These are phyloP conservation scores for Epichloe amarillans DNA, from an alignment of 2,329 filamentous ascomycete genomes.

Conservation along the genomic window DNA sequence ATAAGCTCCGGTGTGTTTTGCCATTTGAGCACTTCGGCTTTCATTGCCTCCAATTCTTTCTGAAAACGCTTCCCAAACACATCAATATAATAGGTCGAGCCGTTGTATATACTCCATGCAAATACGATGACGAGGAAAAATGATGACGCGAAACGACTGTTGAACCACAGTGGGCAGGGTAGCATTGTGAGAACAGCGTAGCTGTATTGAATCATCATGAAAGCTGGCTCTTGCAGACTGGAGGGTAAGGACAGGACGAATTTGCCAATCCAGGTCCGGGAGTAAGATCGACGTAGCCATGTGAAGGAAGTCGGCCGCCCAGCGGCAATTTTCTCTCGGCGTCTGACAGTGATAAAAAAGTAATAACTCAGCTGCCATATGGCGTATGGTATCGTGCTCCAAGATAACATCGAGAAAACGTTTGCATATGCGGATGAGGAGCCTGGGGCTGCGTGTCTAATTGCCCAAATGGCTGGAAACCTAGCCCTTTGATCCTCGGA, in stretches of 20 bases:
- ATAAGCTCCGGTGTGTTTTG: constrained; percentile 46
- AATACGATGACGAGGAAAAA: constrained; percentile 73
- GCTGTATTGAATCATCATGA: constrained; percentile 89
- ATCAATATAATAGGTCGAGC: constrained; percentile 95
- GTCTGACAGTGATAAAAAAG: constrained; percentile 91
- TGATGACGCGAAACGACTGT: constrained; percentile 67
- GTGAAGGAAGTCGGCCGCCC: constrained; percentile 94
- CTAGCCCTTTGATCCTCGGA: constrained; percentile 49
- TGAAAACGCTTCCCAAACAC: constrained; percentile 95
- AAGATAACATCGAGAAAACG: constrained; percentile 74
- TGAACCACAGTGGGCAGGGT: constrained; percentile 91
- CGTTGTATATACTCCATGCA: constrained; percentile 90
- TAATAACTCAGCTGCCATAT: constrained; percentile 91
- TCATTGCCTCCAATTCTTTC: constrained; percentile 84
- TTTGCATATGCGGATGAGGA: constrained; percentile 67
- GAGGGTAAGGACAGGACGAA: constrained; percentile 68
- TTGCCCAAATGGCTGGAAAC: constrained; percentile 76
- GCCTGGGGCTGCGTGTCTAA: constrained; percentile 56
- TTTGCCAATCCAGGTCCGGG: constrained; percentile 77
- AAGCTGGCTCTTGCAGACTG: constrained; percentile 69
- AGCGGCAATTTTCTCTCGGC: constrained; percentile 90
- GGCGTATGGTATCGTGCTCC: constrained; percentile 86
- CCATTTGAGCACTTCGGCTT: constrained; percentile 80
- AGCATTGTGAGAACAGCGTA: constrained; percentile 91
- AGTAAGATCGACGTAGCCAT: constrained; percentile 86